These are phyloP conservation scores for Diaporthe capsici DNA, from an alignment of 2,329 filamentous ascomycete species.

Conservation along the genomic window DNA sequence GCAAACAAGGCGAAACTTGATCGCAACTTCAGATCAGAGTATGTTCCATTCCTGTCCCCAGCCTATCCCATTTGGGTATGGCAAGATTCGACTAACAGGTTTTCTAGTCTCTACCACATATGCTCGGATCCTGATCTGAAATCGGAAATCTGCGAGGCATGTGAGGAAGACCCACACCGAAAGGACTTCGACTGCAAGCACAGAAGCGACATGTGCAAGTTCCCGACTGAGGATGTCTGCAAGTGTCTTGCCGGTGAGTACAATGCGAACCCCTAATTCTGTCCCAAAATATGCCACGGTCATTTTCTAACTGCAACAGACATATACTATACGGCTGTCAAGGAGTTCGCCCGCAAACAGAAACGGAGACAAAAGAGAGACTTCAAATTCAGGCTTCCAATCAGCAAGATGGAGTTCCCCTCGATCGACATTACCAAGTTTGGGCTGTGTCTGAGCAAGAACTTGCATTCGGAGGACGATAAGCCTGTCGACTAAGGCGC, in stretches of 20 bases:
- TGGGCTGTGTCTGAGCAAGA: not conserved
- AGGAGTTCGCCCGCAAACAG: not conserved
- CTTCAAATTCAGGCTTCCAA: not conserved
- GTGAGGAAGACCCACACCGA: conserved; percentile 6
- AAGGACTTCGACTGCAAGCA: conserved; percentile 23
- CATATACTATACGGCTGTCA: not conserved
- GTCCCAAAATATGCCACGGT: not conserved
- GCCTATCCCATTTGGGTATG: not conserved
- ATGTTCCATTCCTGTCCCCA: not conserved
- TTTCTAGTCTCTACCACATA: not conserved
- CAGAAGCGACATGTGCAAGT: conserved; percentile 15
- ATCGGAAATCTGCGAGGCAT: not conserved
- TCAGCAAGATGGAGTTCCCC: not conserved
- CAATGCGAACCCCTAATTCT: not conserved
- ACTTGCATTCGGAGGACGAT: not conserved
- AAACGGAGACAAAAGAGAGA: not conserved
- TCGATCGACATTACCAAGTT: not conserved
- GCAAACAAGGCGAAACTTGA: not conserved
- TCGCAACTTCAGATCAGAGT: conserved; percentile 23
- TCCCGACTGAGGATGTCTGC: not conserved
- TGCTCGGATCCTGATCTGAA: not conserved
- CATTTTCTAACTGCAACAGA: not conserved
- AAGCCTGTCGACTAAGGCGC: not conserved
- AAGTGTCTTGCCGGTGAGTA: conserved; percentile 6
- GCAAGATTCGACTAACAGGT: not conserved